phyloP scores from a whole-genome alignment of 306 rosid species.

The Sesbania bispinosa region DNA sequence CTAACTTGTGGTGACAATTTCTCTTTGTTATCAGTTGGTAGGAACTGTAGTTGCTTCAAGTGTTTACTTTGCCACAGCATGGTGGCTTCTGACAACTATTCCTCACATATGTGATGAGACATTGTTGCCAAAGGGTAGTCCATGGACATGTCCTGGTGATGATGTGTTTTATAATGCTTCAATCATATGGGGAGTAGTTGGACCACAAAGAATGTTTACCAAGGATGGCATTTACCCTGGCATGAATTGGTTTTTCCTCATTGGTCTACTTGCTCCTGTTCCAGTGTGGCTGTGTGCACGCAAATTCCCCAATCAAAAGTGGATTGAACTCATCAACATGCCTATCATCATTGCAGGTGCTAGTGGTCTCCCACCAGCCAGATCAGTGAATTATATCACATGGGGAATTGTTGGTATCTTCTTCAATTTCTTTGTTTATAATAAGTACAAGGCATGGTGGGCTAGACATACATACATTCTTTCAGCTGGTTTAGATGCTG shows the following conservation, averaged over 20 bases:
- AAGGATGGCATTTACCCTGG: constrained; percentile 42
- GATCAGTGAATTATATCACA: constrained; percentile 29
- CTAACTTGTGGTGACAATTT: background rate
- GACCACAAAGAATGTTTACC: constrained; percentile 65
- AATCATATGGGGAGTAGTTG: constrained; percentile 78
- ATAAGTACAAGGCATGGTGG: constrained; percentile 51
- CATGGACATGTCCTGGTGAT: constrained; percentile 74
- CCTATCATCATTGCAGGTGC: no score
- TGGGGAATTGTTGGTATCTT: constrained; percentile 53
- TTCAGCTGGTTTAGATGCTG: constrained; percentile 58
- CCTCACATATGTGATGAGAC: constrained; percentile 46
- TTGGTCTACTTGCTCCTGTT: no score
- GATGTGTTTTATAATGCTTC: constrained; percentile 75
- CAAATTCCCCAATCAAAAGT: no score
- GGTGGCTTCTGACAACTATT: constrained; percentile 62
- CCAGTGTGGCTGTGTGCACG: no score
- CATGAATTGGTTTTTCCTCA: constrained; percentile 72
- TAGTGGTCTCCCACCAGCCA: constrained; percentile 33
- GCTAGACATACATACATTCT: constrained; percentile 49
- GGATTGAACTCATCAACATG: no score
- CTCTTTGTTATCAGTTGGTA: constrained; percentile 26
- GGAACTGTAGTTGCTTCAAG: constrained; percentile 56
- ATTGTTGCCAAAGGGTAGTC: constrained; percentile 50
- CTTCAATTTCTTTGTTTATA: constrained; percentile 45
- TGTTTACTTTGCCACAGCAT: constrained; percentile 60